phyloP scores from a whole-genome alignment of 345 rosid species.

The Cardamine chenopodiifolia region DNA sequence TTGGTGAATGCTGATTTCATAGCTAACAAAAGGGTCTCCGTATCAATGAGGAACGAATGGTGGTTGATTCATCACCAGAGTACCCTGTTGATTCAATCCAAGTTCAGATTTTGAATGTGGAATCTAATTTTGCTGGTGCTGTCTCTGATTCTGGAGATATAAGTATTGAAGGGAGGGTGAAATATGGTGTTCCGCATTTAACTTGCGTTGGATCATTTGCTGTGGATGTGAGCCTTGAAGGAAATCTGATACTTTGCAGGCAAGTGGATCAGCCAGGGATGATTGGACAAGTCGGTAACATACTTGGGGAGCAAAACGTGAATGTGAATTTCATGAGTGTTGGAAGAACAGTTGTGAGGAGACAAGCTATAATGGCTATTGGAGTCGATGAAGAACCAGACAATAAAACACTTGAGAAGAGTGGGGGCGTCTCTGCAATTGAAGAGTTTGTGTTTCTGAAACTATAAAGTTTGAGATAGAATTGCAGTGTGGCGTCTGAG shows the following conservation, averaged over 20 bases:
- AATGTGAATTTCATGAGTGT: constrained; percentile 91
- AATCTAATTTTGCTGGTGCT: constrained; percentile 70
- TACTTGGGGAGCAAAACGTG: constrained; percentile 67
- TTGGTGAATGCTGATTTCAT: constrained; percentile 83
- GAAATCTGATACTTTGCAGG: constrained; percentile 73
- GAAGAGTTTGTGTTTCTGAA: constrained; percentile 83
- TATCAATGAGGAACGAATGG: constrained; percentile 67
- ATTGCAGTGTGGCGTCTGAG: neutral
- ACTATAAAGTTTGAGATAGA: constrained; percentile 35
- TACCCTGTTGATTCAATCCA: constrained; percentile 67
- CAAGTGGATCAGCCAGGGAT: constrained; percentile 87
- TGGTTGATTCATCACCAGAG: constrained; percentile 58
- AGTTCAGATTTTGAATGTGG: constrained; percentile 60
- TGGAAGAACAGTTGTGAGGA: constrained; percentile 62
- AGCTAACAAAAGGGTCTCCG: constrained; percentile 83
- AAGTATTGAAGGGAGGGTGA: constrained; percentile 75
- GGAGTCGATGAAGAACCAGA: constrained; percentile 87
- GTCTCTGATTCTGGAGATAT: constrained; percentile 62
- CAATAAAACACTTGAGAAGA: constrained; percentile 53
- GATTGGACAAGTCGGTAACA: constrained; percentile 81
- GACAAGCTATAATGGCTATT: constrained; percentile 80
- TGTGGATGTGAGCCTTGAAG: constrained; percentile 85
- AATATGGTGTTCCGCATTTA: constrained; percentile 65
- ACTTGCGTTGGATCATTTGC: constrained; percentile 60
- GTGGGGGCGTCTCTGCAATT: constrained; percentile 64